Percentiles rank a stretch among this genome's conserved stretches.
These are phyloP conservation scores for Xylaria intraflava DNA, from an alignment of 495 filamentous ascomycete species.

Conservation along the genomic window DNA sequence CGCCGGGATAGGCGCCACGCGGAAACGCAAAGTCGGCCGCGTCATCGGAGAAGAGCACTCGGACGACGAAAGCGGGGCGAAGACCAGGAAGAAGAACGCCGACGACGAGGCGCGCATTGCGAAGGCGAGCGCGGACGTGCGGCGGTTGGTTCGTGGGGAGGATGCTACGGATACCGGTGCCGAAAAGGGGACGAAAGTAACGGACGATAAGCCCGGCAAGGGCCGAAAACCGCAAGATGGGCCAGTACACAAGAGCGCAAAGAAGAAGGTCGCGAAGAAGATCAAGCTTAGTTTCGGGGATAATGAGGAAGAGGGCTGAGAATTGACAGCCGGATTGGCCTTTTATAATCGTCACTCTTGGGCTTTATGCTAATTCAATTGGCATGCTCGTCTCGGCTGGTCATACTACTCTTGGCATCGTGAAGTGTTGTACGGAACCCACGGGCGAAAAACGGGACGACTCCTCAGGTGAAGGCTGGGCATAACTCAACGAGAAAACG, in stretches of 20 bases:
- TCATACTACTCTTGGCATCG: too few relatives aligned
- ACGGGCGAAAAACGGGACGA: neutral
- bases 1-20: slow-evolving; percentile 35
- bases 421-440: too few relatives aligned
- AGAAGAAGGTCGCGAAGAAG: slow-evolving; percentile 50
- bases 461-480: neutral
- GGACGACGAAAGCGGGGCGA: slow-evolving; percentile 15
- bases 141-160: slow-evolving; percentile 8
- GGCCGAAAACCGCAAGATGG: neutral
- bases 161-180: neutral
- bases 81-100: neutral
- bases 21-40: slow-evolving; percentile 45
- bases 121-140: slow-evolving; percentile 24
- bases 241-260: neutral
- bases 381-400: too few relatives aligned
- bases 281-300: slow-evolving; percentile 55
- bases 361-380: too few relatives aligned
- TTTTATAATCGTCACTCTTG: too few relatives aligned
- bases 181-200: slow-evolving; percentile 8
- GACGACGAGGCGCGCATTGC: slow-evolving; percentile 16
- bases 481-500: too few relatives aligned
- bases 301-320: slow-evolving; percentile 31
- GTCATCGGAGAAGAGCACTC: slow-evolving; percentile 34
- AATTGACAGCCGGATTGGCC: neutral
- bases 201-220: neutral